Base-by-base conservation (phyloP, 192 early-diverging fungal genomes). In the Coemansia sp. region DNA sequence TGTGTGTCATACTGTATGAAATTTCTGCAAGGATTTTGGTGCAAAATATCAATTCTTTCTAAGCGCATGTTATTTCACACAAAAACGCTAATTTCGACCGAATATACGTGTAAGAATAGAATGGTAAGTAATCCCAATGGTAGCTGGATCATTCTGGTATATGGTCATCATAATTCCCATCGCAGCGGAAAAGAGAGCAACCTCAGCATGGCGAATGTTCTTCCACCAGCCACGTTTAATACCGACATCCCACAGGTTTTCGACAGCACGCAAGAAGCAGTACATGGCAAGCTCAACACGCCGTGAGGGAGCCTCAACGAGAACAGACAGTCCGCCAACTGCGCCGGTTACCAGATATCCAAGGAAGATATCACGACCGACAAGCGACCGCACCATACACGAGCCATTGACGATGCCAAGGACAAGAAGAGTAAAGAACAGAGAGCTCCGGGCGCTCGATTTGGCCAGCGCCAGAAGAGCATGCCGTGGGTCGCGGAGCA, bases 261-360 rank as follows among this genome's bases (percentile, higher is more conserved):
- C 92, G 39, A 94, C 49, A 0, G 92, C 92, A 45, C 94, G 87
- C 47, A 94, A 87, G 36, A 94, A 71, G 67, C 90, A 92, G 70
- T 97, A 97, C 72, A 97, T 76, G 13, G 87, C 92, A 42, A 97
- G 78, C 68, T 97, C 95, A 71, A 88, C 64, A 46, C 87, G 88
- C 41, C 90, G 85, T 6, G 87, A 85, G 13, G 80, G 83, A 6
- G 84, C 77, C 71, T 91, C 90, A 6, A 88, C 72, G n/a, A 91
- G 69, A 41, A 88, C 81, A 3, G 87, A 83, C 10, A 82, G 68
- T 0, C 89, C 89, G 19, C 84, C 77, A 1, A 85, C 49, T 12
- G 87, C 49, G n/a, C 90, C 90, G 19, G 81, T 80, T 13, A 76
- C 18, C 3, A 84, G 55, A 69, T 90, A 91, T n/a, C 76, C 81